Conservation (phyloP, 805 yeast species). For the Wickerhamiella azyma region DNA sequence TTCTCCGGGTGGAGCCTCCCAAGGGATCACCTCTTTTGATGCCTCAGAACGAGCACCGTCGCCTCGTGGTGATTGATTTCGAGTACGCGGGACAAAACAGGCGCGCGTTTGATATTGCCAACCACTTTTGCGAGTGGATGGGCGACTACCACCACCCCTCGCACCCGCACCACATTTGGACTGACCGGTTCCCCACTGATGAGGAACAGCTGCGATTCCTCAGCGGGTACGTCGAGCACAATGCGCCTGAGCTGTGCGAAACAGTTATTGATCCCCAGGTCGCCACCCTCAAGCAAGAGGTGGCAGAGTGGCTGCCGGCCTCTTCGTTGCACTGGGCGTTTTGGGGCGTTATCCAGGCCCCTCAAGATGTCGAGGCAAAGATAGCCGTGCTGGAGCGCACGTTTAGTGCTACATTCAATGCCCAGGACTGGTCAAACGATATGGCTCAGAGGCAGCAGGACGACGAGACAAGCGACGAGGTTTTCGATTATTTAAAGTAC, state of each 20-base stretch:
- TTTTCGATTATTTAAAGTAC: slow-evolving; percentile 65
- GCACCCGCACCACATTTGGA: slow-evolving; percentile 41
- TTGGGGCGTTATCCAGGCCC: slow-evolving; percentile 86
- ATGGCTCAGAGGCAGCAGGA: background rate
- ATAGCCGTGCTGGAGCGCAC: slow-evolving; percentile 2
- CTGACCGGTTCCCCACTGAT: slow-evolving; percentile 47
- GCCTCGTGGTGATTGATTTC: slow-evolving; percentile 86
- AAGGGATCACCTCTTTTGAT: slow-evolving; percentile 38
- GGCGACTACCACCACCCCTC: slow-evolving; percentile 64
- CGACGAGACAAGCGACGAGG: slow-evolving; percentile 21
- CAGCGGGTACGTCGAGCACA: slow-evolving; percentile 57
- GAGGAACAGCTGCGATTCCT: slow-evolving; percentile 59
- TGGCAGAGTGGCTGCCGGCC: slow-evolving; percentile 65
- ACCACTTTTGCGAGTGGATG: slow-evolving; percentile 97
- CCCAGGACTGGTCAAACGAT: background rate
- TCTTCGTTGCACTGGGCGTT: slow-evolving; percentile 71
- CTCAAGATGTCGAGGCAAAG: slow-evolving; percentile 26
- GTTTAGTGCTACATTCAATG: slow-evolving; percentile 7
- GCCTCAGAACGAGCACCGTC: slow-evolving; percentile 43
- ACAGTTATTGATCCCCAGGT: slow-evolving; percentile 32
- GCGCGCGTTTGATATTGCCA: slow-evolving; percentile 81
- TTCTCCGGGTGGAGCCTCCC: slow-evolving; percentile 45
- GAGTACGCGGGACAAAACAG: slow-evolving; percentile 88
- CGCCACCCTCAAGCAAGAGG: slow-evolving; percentile 46
- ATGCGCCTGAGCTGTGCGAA: slow-evolving; percentile 21